Evolutionary conservation across 495 filamentous ascomycete species (phyloP).

Genomic region (Penicillium lagena): DNA sequence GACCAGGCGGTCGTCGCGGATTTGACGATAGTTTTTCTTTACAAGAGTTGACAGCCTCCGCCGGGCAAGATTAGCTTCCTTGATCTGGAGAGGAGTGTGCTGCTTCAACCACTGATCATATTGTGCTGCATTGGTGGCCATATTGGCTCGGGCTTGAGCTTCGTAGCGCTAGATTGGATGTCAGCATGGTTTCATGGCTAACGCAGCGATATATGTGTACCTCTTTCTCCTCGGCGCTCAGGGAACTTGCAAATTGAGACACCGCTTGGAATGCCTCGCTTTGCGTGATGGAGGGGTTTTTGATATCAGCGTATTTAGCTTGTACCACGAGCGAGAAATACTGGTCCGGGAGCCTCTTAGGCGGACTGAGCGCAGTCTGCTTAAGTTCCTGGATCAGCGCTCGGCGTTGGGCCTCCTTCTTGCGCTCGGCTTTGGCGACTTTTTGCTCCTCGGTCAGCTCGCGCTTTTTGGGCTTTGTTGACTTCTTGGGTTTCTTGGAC

Average conservation of each 20-base stretch:
- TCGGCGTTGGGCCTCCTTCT: slow-evolving; percentile 10
- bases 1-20: slow-evolving; percentile 56
- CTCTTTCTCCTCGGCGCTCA: slow-evolving; percentile 21
- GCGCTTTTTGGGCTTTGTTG: slow-evolving; percentile 9
- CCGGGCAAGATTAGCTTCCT: slow-evolving; percentile 60
- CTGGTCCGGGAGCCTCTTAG: slow-evolving; percentile 18
- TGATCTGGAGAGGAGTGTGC: slow-evolving; percentile 51
- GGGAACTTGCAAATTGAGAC: slow-evolving; percentile 11
- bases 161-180: slow-evolving; percentile 34
- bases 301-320: slow-evolving; percentile 10
- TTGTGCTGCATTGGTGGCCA: slow-evolving; percentile 30
- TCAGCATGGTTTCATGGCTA: slow-evolving; percentile 4
- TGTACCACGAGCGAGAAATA: slow-evolving; percentile 14
- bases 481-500: slow-evolving; percentile 1
- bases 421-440: slow-evolving; percentile 8
- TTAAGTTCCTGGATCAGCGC: slow-evolving; percentile 25
- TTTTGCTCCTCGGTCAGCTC: slow-evolving; percentile 22
- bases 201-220: slow-evolving; percentile 14
- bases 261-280: slow-evolving; percentile 10
- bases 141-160: slow-evolving; percentile 44
- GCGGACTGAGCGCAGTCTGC: slow-evolving; percentile 22
- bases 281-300: neutral
- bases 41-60: slow-evolving; percentile 27
- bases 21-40: slow-evolving; percentile 3
- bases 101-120: slow-evolving; percentile 54